phyloP scores from a whole-genome alignment of 1,139 yeast species.

The Geotrichum aggregatum region DNA sequence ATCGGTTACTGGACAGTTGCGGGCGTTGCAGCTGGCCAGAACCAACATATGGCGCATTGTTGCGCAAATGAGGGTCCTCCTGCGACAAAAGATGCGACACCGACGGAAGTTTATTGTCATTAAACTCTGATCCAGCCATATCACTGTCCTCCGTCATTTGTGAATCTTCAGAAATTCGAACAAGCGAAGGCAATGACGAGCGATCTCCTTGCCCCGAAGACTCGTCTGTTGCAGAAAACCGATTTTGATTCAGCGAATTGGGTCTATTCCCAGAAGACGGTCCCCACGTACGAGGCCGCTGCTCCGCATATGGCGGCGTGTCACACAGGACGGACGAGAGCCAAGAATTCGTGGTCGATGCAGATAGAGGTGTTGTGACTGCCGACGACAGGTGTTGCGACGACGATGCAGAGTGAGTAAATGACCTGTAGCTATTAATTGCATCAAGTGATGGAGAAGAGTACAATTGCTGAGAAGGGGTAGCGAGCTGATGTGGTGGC shows the following conservation, averaged over 20 bases:
- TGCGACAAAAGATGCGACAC: slow-evolving; percentile 14
- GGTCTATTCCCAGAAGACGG: slow-evolving; percentile 25
- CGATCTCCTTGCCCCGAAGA: slow-evolving; percentile 26
- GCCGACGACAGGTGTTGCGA: slow-evolving; percentile 24
- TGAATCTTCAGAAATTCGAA: slow-evolving; percentile 32
- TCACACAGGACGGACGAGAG: slow-evolving; percentile 33
- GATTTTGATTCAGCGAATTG: slow-evolving; percentile 1
- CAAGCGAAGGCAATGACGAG: slow-evolving; percentile 29
- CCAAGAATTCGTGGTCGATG: slow-evolving; percentile 33
- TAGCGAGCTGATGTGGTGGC: slow-evolving; percentile 3
- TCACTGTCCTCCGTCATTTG: slow-evolving; percentile 26
- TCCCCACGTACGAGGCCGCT: slow-evolving; percentile 37
- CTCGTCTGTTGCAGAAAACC: slow-evolving; percentile 31
- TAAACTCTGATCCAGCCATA: slow-evolving; percentile 6
- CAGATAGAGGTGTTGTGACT: slow-evolving; percentile 28
- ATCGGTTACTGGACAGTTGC: neutral
- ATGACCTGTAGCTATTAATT: slow-evolving; percentile 17
- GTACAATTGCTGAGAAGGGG: slow-evolving; percentile 5
- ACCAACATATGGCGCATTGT: neutral
- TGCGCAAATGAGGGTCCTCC: slow-evolving; percentile 5
- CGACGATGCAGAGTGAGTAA: slow-evolving; percentile 24
- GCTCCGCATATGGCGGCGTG: slow-evolving; percentile 24
- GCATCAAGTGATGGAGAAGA: slow-evolving; percentile 18
- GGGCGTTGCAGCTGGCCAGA: neutral
- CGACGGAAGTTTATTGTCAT: slow-evolving; percentile 12